Evolutionary conservation across 345 rosid genomes (phyloP), one percentile per base, ranked within the genome.

Genomic region (Turnera subulata): DNA sequence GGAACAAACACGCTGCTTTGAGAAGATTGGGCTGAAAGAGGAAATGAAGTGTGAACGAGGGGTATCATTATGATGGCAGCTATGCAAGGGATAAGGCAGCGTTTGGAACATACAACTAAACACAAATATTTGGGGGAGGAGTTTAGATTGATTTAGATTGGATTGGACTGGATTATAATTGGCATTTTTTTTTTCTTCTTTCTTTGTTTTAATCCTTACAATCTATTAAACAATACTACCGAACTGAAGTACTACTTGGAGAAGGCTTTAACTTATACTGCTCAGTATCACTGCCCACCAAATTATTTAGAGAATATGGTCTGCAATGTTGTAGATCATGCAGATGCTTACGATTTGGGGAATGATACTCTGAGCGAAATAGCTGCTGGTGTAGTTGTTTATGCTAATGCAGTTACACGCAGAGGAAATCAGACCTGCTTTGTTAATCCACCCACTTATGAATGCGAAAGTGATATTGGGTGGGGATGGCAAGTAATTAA

Each of bases 401-500:
- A n/a, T n/a, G n/a, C n/a, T n/a, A n/a, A n/a, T n/a, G n/a, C n/a
- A n/a, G 66, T 53, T 46, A 71, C 56, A n/a, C 55, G 6, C 11
- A 0, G 19, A 11, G 68, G 65, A 32, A 59, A 59, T 14, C 26
- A 15, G 19, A 0, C 64, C 0, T 73, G 75, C 67, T 62, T 65
- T 38, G 59, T 75, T 11, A 59, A 71, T 49, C 20, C 29, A 13
- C 61, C 62, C 35, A 46, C 45, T 10, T 3, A 42, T 38, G 32
- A 26, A 2, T 44, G 67, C 29, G n/a, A n/a, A n/a, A n/a, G n/a
- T n/a, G n/a, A n/a, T n/a, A 24, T 44, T 14, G 79, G 76, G 7
- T 75, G 80, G 80, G 1, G 21, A 6, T 82, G 84, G 88, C 82
- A 79, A 84, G 84, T 75, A 61, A n/a, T 39, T n/a, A n/a, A n/a